phyloP scores from a whole-genome alignment of 1,139 yeast genomes.

The Wickerhamomyces sp. region DNA sequence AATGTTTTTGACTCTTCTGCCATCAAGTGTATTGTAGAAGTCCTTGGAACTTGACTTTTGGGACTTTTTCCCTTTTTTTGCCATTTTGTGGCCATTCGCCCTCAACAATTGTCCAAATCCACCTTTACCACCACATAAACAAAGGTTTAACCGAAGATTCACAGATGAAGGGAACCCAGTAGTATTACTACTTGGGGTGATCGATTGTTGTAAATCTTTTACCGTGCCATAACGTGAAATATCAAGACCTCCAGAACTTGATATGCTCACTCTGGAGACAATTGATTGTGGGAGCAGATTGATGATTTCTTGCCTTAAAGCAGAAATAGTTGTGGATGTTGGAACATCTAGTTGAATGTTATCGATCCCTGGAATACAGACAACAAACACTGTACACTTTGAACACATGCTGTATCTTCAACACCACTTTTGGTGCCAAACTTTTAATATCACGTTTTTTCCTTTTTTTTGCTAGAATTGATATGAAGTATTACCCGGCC shows the following conservation, averaged over 20 bases:
- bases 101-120: conserved; percentile 43
- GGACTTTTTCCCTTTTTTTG: conserved; percentile 23
- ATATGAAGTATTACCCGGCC: neutral
- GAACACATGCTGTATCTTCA: no score
- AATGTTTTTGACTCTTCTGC: conserved; percentile 30
- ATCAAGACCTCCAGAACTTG: conserved; percentile 19
- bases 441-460: no score
- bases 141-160: conserved; percentile 22
- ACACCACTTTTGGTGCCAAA: no score
- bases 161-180: conserved; percentile 10
- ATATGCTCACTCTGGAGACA: conserved; percentile 14
- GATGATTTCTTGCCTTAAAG: conserved; percentile 10
- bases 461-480: no score
- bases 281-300: conserved; percentile 19
- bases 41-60: conserved; percentile 23
- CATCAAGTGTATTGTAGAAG: conserved; percentile 33
- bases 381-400: conserved; percentile 17
- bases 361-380: conserved; percentile 22
- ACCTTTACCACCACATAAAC: conserved; percentile 46
- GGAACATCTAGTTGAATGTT: conserved; percentile 14
- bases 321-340: conserved; percentile 3
- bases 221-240: conserved; percentile 13
- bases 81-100: conserved; percentile 35
- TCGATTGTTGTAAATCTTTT: conserved; percentile 7
- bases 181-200: neutral